Evolutionary conservation across 2,329 filamentous ascomycete genomes (phyloP), one percentile per base, ranked within the genome.

Genomic region (Claviceps monticola): DNA sequence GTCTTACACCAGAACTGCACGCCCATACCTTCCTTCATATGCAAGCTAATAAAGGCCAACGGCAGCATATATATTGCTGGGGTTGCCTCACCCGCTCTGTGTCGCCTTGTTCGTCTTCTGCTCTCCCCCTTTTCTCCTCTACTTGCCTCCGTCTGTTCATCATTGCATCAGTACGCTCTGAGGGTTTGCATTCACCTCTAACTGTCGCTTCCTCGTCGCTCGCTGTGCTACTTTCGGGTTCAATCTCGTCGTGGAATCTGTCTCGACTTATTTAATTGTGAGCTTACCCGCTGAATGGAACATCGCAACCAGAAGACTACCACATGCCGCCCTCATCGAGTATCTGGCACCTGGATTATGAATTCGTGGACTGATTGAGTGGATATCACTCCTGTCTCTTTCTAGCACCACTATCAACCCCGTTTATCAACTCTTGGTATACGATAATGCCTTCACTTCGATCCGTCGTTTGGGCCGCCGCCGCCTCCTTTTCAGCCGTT

Each of bases 371-470:
- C 29, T 34, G 29, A 34, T 34, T 9, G 29, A 34, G 29, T 34
- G 3, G 21, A 21, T 21, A 21, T 21, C 4, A 4, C 29, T 34
- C 0, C 4, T 34, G 29, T 11, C 29, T 34, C 9, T 34, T 34
- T 34, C 8, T 34, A 34, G 29, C 11, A 34, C 9, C 29, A 11
- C 29, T 34, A 9, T 11, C 29, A 34, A 34, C 9, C 9, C 29
- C 9, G 9, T 34, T 34, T 4, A 34, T 34, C 9, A 11, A 11
- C 29, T 34, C 9, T 34, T 11, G 29, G 11, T 34, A 34, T 34
- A 42, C n/a, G 59, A 69, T 53, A 39, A 83, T 83, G 80, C 71
- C 70, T 60, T 79, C 75, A 34, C 63, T 80, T 64, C 75, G 71
- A 64, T 67, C 71, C 56, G 67, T 74, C 54, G 58, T 78, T 57